Evolutionary conservation across 1,139 yeast species (phyloP).

Genomic region (Casaregolazyma suthepensis): DNA sequence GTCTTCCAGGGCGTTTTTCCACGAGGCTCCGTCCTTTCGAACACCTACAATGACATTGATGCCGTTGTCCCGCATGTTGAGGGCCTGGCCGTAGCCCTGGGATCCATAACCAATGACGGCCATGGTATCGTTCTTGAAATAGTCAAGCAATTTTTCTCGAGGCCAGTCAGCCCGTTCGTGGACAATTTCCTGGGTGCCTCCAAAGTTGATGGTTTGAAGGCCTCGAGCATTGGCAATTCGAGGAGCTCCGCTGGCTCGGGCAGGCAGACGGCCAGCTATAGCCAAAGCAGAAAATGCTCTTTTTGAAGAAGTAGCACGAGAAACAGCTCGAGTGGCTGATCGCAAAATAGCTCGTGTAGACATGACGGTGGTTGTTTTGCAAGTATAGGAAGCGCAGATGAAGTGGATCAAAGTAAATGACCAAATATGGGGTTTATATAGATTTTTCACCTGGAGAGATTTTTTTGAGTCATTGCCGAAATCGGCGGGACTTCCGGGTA

Average conservation of each 20-base stretch:
- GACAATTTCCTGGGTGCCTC: constrained; percentile 90
- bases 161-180: constrained; percentile 99
- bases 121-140: constrained; percentile 96
- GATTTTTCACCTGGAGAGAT: not conserved
- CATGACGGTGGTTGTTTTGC: constrained; percentile 10
- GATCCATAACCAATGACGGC: constrained; percentile 99
- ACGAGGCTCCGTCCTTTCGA: constrained; percentile 96
- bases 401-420: constrained; percentile 1
- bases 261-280: constrained; percentile 24
- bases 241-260: constrained; percentile 20
- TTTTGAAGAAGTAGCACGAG: constrained; percentile 16
- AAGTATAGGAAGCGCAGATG: not conserved
- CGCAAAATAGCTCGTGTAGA: constrained; percentile 17
- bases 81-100: constrained; percentile 99
- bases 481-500: not conserved
- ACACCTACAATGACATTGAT: constrained; percentile 96
- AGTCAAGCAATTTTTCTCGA: constrained; percentile 87
- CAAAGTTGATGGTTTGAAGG: constrained; percentile 92
- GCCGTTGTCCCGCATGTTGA: constrained; percentile 98
- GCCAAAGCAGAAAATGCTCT: constrained; percentile 23
- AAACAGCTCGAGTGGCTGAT: constrained; percentile 22
- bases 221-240: constrained; percentile 40
- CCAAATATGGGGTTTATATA: constrained; percentile 1
- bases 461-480: not conserved
- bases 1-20: constrained; percentile 99